Evolutionary conservation across 1,284 basidiomycete genomes (phyloP), one percentile per base, ranked within the genome.

Genomic region (Tylopilus sp.): DNA sequence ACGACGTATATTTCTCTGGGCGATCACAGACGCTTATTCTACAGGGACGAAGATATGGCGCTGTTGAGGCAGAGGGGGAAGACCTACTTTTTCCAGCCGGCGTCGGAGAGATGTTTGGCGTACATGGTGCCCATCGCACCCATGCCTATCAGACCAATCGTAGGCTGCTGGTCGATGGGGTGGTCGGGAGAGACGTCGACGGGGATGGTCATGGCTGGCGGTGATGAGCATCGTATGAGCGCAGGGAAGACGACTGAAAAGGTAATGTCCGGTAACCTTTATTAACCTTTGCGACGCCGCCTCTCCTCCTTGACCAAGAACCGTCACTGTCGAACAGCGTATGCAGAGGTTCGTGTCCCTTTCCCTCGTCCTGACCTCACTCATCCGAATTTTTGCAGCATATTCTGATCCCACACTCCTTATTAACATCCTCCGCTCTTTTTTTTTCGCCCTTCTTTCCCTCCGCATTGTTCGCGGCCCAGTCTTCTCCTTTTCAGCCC

Each of bases 61-160:
- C 6, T 23, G 12, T 11, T 21, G 42, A 18, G 9, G 12, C 9
- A n/a, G 29, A 34, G 47, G 42, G 9, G 29, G 41, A 18, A 38
- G 18, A 59, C 78, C 59, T 55, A 93, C 92, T 84, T 89, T 72
- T 86, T 82, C 84, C 89, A 92, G 1, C 93, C 94, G 2, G 86
- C 92, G 9, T 76, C 74, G 8, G 82, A 79, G 30, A 98, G 74
- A 35, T 76, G 70, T 33, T 78, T 79, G 0, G 94, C 93, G 67
- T 98, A 99, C 87, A 99, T 90, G 58, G 77, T 77, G 4, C 96
- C 96, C 96, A 98, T 99, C 53, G 93, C 81, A 4, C 91, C 91
- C 92, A 95, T 94, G 1, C 92, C 92, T 53, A 94, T 94, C 46
- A 95, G 73, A 6, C 92, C 92, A 37, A 95, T 86, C 0, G 79